Evolutionary conservation across 2,329 filamentous ascomycete species (phyloP).

Genomic region (Fusarium sp.): DNA sequence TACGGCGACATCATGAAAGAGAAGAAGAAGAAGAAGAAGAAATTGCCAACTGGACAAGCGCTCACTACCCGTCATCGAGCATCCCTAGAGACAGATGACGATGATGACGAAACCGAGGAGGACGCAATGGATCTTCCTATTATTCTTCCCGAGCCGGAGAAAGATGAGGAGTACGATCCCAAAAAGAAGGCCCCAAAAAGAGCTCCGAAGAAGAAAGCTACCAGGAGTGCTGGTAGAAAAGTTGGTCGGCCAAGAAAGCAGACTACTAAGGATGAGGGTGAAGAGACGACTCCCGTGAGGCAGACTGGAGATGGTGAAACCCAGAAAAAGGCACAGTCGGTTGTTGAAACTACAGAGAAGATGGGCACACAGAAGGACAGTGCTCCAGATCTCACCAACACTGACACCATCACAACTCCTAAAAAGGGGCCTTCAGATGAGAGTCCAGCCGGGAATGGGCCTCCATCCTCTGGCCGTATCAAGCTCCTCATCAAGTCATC

Average conservation of each 20-base stretch:
- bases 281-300: background rate
- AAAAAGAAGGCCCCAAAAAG: conserved; percentile 1
- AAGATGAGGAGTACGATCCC: conserved; percentile 35
- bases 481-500: conserved; percentile 12
- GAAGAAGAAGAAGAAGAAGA: background rate
- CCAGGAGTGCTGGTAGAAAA: conserved; percentile 2
- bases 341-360: background rate
- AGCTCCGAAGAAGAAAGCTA: conserved; percentile 10
- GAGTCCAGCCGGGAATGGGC: background rate
- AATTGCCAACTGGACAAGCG: background rate
- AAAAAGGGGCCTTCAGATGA: background rate
- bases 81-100: background rate
- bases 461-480: conserved; percentile 16
- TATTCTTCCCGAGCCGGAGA: conserved; percentile 27
- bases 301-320: background rate
- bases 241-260: conserved; percentile 7
- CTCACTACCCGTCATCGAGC: background rate
- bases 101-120: background rate
- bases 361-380: no score
- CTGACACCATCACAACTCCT: background rate
- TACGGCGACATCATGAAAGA: background rate
- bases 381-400: background rate
- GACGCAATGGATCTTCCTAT: conserved; percentile 6
- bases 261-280: background rate
- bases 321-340: background rate